Conservation (phyloP, 768 basidiomycete species). For the Xerocomellus chrysenteron region DNA sequence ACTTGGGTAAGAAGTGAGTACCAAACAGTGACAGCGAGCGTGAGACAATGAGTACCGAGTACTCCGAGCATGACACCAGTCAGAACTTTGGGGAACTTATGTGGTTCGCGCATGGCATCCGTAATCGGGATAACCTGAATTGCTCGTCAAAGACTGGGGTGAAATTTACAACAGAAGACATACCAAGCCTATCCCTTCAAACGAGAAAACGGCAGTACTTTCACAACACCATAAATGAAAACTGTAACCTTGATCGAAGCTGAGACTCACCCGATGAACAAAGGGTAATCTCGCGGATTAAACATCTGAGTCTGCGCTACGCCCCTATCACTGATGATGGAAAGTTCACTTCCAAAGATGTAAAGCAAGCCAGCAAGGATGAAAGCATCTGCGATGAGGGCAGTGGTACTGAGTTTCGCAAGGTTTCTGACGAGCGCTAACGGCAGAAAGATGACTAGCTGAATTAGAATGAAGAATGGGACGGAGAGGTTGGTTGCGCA, state of each 20-base stretch:
- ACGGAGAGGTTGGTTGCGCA: conserved; percentile 68
- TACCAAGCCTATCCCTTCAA: conserved; percentile 94
- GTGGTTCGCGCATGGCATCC: conserved; percentile 94
- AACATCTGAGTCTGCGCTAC: conserved; percentile 81
- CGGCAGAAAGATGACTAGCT: conserved; percentile 86
- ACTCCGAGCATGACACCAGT: conserved; percentile 92
- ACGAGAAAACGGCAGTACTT: conserved; percentile 97
- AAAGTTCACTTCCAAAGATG: conserved; percentile 84
- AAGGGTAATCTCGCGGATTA: conserved; percentile 85
- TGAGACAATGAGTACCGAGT: conserved; percentile 45
- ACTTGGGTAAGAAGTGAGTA: conserved; percentile 38
- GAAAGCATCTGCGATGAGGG: conserved; percentile 91
- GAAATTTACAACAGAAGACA: conserved; percentile 21
- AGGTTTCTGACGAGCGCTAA: conserved; percentile 88
- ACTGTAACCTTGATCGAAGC: neutral
- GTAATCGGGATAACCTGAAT: conserved; percentile 90
- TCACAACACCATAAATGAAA: conserved; percentile 6
- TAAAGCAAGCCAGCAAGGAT: conserved; percentile 87
- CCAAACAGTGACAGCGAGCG: neutral
- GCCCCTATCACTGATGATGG: conserved; percentile 64
- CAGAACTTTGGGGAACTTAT: conserved; percentile 85
- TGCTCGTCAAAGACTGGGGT: neutral
- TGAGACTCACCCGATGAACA: conserved; percentile 79
- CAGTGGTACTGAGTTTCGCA: conserved; percentile 91
- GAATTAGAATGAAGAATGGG: conserved; percentile 78